These are phyloP conservation scores for Elasticomyces elasticus DNA, from an alignment of 495 filamentous ascomycete species.

Conservation along the genomic window DNA sequence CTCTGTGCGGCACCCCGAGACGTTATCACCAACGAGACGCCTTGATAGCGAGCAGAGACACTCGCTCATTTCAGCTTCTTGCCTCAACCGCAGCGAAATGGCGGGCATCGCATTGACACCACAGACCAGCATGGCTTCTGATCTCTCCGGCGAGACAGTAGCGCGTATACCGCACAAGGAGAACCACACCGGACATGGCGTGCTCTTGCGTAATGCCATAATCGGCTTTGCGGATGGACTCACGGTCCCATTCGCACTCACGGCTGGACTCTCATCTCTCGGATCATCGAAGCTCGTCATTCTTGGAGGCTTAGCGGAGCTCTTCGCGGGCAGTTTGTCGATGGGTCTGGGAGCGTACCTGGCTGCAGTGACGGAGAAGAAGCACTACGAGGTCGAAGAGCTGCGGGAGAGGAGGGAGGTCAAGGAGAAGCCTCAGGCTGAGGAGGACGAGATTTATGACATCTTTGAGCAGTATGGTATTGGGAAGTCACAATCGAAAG, in stretches of 20 bases:
- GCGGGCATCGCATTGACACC: neutral
- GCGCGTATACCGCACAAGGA: neutral
- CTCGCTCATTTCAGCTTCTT: too few relatives aligned
- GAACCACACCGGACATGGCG: constrained; percentile 6
- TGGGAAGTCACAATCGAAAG: constrained; percentile 21
- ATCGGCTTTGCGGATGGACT: constrained; percentile 48
- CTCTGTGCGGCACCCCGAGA: neutral
- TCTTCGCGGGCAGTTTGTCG: constrained; percentile 56
- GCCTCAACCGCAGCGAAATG: too few relatives aligned
- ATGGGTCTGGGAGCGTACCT: constrained; percentile 62
- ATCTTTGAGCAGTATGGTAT: constrained; percentile 38
- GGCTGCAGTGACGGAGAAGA: constrained; percentile 39
- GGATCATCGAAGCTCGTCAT: constrained; percentile 56
- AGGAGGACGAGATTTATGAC: constrained; percentile 29
- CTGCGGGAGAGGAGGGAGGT: constrained; percentile 38
- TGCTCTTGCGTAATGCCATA: constrained; percentile 24
- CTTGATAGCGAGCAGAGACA: too few relatives aligned
- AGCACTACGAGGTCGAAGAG: constrained; percentile 40
- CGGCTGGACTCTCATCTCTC: constrained; percentile 38
- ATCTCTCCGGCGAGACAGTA: neutral
- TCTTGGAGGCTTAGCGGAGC: constrained; percentile 57
- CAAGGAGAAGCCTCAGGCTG: constrained; percentile 26
- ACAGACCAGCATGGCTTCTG: neutral
- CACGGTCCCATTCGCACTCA: constrained; percentile 52
- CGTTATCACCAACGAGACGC: too few relatives aligned